phyloP scores from a whole-genome alignment of 83 land plant genomes.

The Picea abies region DNA sequence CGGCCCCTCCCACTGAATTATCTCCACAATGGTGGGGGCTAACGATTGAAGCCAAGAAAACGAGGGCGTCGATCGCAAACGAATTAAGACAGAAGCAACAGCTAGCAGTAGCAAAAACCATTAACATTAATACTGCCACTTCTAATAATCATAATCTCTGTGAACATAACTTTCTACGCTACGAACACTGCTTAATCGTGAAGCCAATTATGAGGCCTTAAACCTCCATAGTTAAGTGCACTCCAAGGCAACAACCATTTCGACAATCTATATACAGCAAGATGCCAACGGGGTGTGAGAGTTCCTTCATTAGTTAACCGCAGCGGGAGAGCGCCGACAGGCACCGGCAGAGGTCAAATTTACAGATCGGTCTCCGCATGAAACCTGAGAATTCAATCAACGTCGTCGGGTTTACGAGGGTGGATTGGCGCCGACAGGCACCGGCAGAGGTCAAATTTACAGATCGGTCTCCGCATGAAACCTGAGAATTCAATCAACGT shows the following conservation, averaged over 20 bases:
- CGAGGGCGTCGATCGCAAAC: not conserved
- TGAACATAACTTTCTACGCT: not conserved
- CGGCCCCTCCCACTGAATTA: constrained; percentile 16
- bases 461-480: not conserved
- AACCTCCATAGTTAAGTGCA: constrained; percentile 1
- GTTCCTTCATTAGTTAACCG: too few relatives aligned
- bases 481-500: not conserved
- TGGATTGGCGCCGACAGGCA: constrained; percentile 8
- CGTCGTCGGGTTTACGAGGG: not conserved
- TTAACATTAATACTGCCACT: not conserved
- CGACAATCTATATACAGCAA: not conserved
- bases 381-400: too few relatives aligned
- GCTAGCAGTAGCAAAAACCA: not conserved
- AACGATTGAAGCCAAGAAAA: not conserved
- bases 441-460: not conserved
- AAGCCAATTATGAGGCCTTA: not conserved
- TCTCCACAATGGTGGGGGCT: constrained; percentile 17
- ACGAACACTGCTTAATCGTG: not conserved
- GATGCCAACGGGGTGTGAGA: not conserved
- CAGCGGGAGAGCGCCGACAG: not conserved
- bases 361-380: not conserved
- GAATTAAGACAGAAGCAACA: constrained; percentile 11
- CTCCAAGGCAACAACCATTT: not conserved
- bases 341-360: not conserved
- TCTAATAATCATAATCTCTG: constrained; percentile 3